A percentile compares a stretch with the other conserved stretches of the same genome.
Conservation (phyloP, 208 protist genomes). For the Acanthamoeba lugdunensis region DNA sequence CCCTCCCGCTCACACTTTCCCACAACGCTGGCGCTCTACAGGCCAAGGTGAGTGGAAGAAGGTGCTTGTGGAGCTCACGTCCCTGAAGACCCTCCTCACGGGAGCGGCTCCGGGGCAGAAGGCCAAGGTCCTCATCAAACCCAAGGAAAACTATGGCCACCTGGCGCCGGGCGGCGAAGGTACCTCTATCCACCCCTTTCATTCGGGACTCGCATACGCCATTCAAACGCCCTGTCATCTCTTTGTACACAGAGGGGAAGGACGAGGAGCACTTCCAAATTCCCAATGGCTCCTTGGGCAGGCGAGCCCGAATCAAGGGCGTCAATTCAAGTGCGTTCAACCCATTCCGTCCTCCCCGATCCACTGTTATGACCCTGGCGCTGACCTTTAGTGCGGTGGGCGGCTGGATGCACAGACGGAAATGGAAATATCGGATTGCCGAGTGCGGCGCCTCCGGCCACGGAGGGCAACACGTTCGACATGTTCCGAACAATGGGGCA, state of each 20-base stretch:
- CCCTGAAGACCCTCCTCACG: slow-evolving; percentile 67
- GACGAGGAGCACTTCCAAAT: slow-evolving; percentile 40
- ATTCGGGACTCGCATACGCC: too few species aligned
- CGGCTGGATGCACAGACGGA: not conserved
- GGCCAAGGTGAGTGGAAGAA: slow-evolving; percentile 70
- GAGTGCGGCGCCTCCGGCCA: not conserved
- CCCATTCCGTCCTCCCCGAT: not conserved
- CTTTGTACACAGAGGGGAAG: not conserved
- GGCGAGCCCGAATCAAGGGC: slow-evolving; percentile 5
- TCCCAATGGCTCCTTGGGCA: slow-evolving; percentile 17
- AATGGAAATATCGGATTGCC: not conserved
- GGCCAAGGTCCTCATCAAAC: slow-evolving; percentile 58
- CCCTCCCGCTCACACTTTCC: not conserved
- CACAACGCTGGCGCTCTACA: not conserved
- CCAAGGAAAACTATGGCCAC: slow-evolving; percentile 23
- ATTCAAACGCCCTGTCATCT: not conserved
- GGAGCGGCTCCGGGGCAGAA: slow-evolving; percentile 48
- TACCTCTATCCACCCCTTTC: not conserved
- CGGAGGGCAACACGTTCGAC: slow-evolving; percentile 64
- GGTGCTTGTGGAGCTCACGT: slow-evolving; percentile 55
- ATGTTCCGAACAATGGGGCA: slow-evolving; percentile 53
- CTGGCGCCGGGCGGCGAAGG: not conserved
- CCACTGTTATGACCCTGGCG: too few species aligned
- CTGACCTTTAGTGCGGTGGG: too few species aligned
- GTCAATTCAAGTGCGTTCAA: not conserved